Evolutionary conservation across 208 protist species (phyloP), one percentile per base, ranked within the genome.

Genomic region (Leishmania arabica): DNA sequence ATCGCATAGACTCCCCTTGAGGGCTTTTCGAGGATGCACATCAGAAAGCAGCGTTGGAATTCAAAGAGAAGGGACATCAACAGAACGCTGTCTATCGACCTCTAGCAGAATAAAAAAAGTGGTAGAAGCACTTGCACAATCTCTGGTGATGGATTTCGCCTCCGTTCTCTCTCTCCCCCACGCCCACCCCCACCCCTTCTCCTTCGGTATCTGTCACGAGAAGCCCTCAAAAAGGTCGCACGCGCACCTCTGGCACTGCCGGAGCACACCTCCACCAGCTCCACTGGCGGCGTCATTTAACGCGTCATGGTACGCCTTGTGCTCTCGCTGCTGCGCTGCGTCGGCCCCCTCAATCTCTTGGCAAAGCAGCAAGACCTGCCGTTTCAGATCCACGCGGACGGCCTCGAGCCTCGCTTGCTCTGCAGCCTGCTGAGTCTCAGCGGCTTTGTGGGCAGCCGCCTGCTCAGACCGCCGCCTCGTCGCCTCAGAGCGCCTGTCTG

Each of bases 271-370:
- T 37, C 6, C 8, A 24, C 24, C 58, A 49, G n/a, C 56, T 27
- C 47, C 34, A 51, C 75, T 77, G 47, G 24, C 80, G 37, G 83
- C 77, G 6, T 47, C 77, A 72, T 93, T 86, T 37, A 91, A 73
- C 19, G 81, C 76, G 17, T 78, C 68, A 68, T 81, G 77, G n/a
- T 82, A 87, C 19, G 60, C 62, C 65, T 84, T 78, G 51, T 90
- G 89, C 37, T 78, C 81, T 68, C 31, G 58, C 81, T 92, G 89
- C 81, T 90, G 84, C 3, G 75, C 82, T 3, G 85, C 84, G 72
- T 92, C 91, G 2, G 82, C 86, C 24, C 58, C 83, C 75, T 94
- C 91, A 34, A 91, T 89, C 21, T 80, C 77, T 7, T 76, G 37
- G 79, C 90, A 93, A 3, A 91, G 78, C 68, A 62, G 54, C 60